Percentiles rank a stretch among this genome's conserved stretches.
Evolutionary conservation across 371 early-diverging fungal genomes (phyloP).

Genomic region (Mycotypha africana): DNA sequence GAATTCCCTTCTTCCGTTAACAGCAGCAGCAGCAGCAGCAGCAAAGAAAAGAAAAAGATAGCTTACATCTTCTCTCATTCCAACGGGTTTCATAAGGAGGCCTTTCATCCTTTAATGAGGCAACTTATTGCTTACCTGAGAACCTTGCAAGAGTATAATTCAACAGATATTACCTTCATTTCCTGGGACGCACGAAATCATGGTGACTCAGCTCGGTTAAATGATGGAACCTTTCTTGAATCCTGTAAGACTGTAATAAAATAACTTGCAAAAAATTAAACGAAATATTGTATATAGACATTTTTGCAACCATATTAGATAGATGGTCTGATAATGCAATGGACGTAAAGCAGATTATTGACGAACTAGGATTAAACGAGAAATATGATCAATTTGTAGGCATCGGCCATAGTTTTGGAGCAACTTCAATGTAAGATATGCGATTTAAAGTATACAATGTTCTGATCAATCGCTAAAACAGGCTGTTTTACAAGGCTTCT

Average conservation of each 20-base stretch:
- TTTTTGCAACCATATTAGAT: too few relatives aligned
- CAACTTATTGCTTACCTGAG: conserved; percentile 13
- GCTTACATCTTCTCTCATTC: conserved; percentile 34
- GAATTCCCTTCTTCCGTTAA: conserved; percentile 14
- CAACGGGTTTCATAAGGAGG: conserved; percentile 40
- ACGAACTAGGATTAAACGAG: conserved; percentile 15
- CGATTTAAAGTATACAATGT: too few relatives aligned
- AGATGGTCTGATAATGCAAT: conserved; percentile 36
- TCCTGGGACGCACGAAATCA: conserved; percentile 42
- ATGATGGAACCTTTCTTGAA: conserved; percentile 17
- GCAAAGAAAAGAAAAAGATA: conserved; percentile 1
- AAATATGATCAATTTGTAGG: conserved; percentile 27
- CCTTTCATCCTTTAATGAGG: conserved; percentile 31
- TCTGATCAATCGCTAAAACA: too few relatives aligned
- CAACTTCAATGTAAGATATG: conserved; percentile 37
- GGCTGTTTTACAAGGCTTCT: too few relatives aligned
- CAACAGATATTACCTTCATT: conserved; percentile 21
- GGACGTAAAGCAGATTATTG: conserved; percentile 34
- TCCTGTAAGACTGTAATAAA: conserved; percentile 21
- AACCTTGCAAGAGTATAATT: conserved; percentile 14
- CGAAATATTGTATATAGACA: too few relatives aligned
- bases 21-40: neutral
- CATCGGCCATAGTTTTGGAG: conserved; percentile 43
- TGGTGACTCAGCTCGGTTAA: conserved; percentile 40
- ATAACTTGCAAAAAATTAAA: neutral